Evolutionary conservation across 441 rosid genomes (phyloP).

Genomic region (Gossypium aridum): DNA sequence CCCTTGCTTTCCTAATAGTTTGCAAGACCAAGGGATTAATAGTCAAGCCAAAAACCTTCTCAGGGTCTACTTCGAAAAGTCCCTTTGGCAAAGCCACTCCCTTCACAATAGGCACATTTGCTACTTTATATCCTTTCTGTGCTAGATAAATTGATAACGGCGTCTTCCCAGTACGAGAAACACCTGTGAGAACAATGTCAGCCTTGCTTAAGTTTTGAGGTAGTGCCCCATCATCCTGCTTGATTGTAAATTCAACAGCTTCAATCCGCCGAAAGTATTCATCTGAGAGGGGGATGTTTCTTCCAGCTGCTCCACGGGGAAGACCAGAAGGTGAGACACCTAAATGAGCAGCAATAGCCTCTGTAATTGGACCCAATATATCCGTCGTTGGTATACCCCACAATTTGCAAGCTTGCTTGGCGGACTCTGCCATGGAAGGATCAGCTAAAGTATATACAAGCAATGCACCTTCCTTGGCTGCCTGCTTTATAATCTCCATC

Average conservation of each 20-base stretch:
- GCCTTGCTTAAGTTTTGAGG: constrained; percentile 67
- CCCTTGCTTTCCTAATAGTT: constrained; percentile 67
- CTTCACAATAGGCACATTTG: constrained; percentile 80
- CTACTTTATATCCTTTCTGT: constrained; percentile 83
- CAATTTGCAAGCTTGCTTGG: constrained; percentile 52
- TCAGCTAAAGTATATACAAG: constrained; percentile 69
- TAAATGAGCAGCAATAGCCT: constrained; percentile 64
- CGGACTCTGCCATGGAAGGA: constrained; percentile 68
- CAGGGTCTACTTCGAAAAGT: constrained; percentile 56
- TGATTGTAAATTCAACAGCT: constrained; percentile 83
- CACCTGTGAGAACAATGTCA: constrained; percentile 71
- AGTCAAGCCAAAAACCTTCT: constrained; percentile 72
- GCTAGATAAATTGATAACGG: constrained; percentile 74
- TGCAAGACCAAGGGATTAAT: constrained; percentile 66
- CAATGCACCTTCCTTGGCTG: constrained; percentile 78
- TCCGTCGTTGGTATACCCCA: constrained; percentile 74
- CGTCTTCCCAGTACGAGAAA: constrained; percentile 83
- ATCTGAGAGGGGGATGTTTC: constrained; percentile 44
- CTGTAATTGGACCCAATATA: constrained; percentile 76
- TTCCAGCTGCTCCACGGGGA: constrained; percentile 67
- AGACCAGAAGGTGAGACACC: constrained; percentile 85
- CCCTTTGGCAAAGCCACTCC: constrained; percentile 58
- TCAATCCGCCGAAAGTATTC: constrained; percentile 67
- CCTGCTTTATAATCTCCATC: constrained; percentile 73
- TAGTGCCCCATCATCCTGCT: constrained; percentile 79